Evolutionary conservation across 306 rosid genomes (phyloP).

Genomic region (Betula pendula): DNA sequence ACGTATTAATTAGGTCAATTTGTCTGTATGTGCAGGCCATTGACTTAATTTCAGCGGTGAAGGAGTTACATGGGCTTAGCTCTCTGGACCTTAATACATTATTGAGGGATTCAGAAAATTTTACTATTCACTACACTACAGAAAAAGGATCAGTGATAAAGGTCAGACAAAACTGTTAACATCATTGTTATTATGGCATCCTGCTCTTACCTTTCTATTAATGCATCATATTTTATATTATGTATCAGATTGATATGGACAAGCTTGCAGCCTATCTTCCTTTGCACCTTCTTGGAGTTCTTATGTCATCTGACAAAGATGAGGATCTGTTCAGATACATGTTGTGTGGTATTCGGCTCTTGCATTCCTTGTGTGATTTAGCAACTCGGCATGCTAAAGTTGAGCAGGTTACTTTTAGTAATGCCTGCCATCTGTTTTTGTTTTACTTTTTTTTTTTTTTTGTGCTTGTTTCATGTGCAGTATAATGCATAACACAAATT

Average conservation of each 20-base stretch:
- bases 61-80: conserved; percentile 65
- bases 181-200: conserved; percentile 21
- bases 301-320: conserved; percentile 56
- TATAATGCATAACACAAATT: neutral
- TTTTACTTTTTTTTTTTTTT: conserved; percentile 16
- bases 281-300: conserved; percentile 67
- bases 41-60: conserved; percentile 61
- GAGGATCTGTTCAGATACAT: conserved; percentile 64
- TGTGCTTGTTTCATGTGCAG: conserved; percentile 14
- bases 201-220: conserved; percentile 16
- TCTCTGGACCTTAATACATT: conserved; percentile 66
- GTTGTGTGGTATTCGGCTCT: conserved; percentile 71
- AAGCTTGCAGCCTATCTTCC: conserved; percentile 82
- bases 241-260: conserved; percentile 80
- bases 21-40: conserved; percentile 56
- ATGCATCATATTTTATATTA: conserved; percentile 27
- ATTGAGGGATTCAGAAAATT: conserved; percentile 75
- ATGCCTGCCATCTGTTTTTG: conserved; percentile 18
- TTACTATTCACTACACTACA: conserved; percentile 54
- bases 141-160: conserved; percentile 46
- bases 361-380: conserved; percentile 89
- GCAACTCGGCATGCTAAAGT: conserved; percentile 79
- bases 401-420: conserved; percentile 66
- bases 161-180: conserved; percentile 45
- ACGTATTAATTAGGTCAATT: conserved; percentile 26